Conservation (phyloP, 768 basidiomycete species). For the Mycena sanguinolenta region DNA sequence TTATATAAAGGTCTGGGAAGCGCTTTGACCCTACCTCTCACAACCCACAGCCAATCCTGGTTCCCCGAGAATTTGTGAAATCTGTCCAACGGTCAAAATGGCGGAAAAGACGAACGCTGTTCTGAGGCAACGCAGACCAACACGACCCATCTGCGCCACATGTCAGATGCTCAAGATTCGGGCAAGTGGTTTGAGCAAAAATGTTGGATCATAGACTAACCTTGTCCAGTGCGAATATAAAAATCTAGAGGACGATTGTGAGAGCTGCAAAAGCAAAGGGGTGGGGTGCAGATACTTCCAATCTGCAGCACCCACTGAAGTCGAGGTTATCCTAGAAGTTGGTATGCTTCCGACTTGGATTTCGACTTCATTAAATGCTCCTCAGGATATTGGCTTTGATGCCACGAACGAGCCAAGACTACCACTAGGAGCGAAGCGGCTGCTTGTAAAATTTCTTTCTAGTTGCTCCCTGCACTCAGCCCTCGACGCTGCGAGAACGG, state of each 20-base stretch:
- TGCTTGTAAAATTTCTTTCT: not conserved
- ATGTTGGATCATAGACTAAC: not conserved
- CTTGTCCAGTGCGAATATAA: not conserved
- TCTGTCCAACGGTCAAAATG: not conserved
- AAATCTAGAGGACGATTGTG: not conserved
- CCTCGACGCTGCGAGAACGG: not conserved
- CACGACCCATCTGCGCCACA: not conserved
- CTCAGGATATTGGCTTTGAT: not conserved
- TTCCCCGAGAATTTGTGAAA: not conserved
- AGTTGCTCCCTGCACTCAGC: not conserved
- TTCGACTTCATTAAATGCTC: not conserved
- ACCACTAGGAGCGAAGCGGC: not conserved
- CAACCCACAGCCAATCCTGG: no score
- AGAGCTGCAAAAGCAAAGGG: not conserved
- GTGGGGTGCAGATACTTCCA: not conserved
- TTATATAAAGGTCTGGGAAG: not conserved
- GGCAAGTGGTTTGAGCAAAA: not conserved
- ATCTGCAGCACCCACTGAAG: not conserved
- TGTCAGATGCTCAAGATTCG: not conserved
- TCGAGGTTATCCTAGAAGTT: not conserved
- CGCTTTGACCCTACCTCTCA: not conserved
- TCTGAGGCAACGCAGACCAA: not conserved
- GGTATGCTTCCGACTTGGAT: not conserved
- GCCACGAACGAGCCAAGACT: not conserved
- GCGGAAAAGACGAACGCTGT: not conserved